phyloP scores from a whole-genome alignment of 2,329 filamentous ascomycete species.

The Cladosporium sp. region DNA sequence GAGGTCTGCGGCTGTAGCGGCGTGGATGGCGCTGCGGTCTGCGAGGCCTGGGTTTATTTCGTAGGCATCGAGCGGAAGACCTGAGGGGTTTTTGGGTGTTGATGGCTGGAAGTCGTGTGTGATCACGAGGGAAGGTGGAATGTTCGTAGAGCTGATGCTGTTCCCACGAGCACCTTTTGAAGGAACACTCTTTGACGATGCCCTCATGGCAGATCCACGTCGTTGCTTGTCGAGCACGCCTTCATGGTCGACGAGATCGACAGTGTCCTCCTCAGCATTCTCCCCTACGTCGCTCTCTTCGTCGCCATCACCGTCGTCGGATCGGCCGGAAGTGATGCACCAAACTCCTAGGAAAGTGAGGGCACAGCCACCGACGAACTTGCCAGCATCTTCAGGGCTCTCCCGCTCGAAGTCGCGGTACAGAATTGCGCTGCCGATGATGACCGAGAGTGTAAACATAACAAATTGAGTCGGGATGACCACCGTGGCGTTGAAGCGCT shows the following conservation, averaged over 20 bases:
- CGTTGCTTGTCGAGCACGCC: constrained; percentile 21
- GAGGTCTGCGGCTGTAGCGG: constrained; percentile 21
- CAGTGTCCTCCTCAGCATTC: constrained; percentile 37
- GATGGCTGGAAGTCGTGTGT: constrained; percentile 20
- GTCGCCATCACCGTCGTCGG: constrained; percentile 56
- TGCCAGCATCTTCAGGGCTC: constrained; percentile 65
- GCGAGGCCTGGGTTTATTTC: constrained; percentile 17
- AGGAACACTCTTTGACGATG: constrained; percentile 1
- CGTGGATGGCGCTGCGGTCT: constrained; percentile 29
- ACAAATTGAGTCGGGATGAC: constrained; percentile 98
- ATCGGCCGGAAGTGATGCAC: constrained; percentile 84
- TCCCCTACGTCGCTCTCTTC: constrained; percentile 19
- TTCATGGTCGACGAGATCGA: constrained; percentile 40
- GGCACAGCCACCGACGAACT: constrained; percentile 86
- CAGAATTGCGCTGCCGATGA: constrained; percentile 85
- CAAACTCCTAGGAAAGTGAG: constrained; percentile 97
- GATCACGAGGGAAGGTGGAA: constrained; percentile 21
- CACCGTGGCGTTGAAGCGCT: constrained; percentile 93
- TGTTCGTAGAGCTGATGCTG: neutral
- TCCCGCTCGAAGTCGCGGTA: constrained; percentile 94
- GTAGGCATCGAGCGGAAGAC: neutral
- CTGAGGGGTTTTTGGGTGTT: constrained; percentile 19
- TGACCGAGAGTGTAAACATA: constrained; percentile 91
- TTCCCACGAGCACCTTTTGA: neutral
- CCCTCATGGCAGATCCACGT: neutral